Percentiles rank a stretch among this genome's conserved stretches.
phyloP scores from a whole-genome alignment of 2,329 filamentous ascomycete genomes.

The Fusarium irregulare region DNA sequence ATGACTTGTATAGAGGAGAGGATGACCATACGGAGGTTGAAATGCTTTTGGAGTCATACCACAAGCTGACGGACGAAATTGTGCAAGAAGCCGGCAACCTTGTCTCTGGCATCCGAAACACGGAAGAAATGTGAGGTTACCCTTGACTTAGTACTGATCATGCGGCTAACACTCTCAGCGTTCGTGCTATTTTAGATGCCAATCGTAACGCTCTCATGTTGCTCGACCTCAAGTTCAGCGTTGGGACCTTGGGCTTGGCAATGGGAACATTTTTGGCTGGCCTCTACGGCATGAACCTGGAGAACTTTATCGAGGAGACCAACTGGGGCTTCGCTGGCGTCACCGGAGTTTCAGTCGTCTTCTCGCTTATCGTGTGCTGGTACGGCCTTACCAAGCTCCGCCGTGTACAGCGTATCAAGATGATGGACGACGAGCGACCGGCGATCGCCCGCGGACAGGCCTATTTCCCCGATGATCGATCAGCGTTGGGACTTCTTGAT shows the following conservation, averaged over 20 bases:
- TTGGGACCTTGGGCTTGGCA: constrained; percentile 92
- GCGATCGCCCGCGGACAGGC: constrained; percentile 54
- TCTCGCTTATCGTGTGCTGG: constrained; percentile 81
- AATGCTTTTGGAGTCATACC: constrained; percentile 95
- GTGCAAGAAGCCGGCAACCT: constrained; percentile 94
- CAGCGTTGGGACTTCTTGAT: constrained; percentile 63
- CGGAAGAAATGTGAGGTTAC: constrained; percentile 89
- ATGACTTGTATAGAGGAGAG: constrained; percentile 77
- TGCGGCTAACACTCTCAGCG: constrained; percentile 61
- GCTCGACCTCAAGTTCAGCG: constrained; percentile 94
- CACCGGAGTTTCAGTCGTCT: constrained; percentile 74
- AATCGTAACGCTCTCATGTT: constrained; percentile 99
- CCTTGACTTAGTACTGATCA: not conserved
- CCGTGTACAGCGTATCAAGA: constrained; percentile 87
- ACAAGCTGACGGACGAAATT: constrained; percentile 98
- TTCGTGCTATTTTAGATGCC: constrained; percentile 96
- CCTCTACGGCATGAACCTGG: constrained; percentile 99
- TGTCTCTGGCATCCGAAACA: constrained; percentile 95
- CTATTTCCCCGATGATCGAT: constrained; percentile 51
- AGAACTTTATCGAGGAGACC: constrained; percentile 97
- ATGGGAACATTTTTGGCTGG: constrained; percentile 95
- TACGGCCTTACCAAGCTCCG: constrained; percentile 87
- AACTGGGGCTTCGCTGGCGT: constrained; percentile 86
- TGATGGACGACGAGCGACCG: constrained; percentile 68
- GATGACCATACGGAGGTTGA: constrained; percentile 97